Evolutionary conservation across 495 filamentous ascomycete species (phyloP), one percentile per base, ranked within the genome.

Genomic region (Aspergillus kassunensis): DNA sequence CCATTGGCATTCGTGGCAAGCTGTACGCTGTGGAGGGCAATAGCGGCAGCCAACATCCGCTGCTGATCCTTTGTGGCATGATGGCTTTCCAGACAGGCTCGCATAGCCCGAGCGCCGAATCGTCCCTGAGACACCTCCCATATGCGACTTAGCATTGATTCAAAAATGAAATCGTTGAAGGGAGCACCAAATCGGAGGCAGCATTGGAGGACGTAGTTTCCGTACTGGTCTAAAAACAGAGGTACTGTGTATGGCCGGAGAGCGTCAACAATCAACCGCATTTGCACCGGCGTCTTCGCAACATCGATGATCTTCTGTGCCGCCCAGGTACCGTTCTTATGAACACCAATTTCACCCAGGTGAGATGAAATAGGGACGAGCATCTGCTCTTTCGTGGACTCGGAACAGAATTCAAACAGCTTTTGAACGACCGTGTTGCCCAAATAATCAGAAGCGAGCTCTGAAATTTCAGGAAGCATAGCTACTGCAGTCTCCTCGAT

Each of bases 381-480:
- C 95, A 98, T 98, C 34, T 86, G 82, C 70, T 96, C 90, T 61
- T 95, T 91, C 40, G 90, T 83, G 12, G 80, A 69, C 61, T 97
- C 93, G 0, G 91, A 95, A 70, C 91, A 97, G 67, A 86, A 91
- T 63, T 97, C 92, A 62, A 97, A 98, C 43, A 98, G 72, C 69
- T 97, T 97, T 68, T 98, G 93, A 20, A 98, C 93, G n/a, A 98
- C 93, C 0, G 93, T 98, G 69, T 98, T 98, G 57, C 93, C 93
- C 47, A 98, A 80, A 58, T 98, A 98, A 63, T 98, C 93, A 9
- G 90, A 91, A 16, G 93, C 77, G 15, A 98, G 79, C 67, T 97
- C 93, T 11, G 92, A 90, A 62, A 98, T 91, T 71, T 98, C 93
- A 23, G 90, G 88, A 13, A 98, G 80, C 95, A 98, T 98, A 25